phyloP scores from a whole-genome alignment of 306 rosid species.

The Prunus mume region DNA sequence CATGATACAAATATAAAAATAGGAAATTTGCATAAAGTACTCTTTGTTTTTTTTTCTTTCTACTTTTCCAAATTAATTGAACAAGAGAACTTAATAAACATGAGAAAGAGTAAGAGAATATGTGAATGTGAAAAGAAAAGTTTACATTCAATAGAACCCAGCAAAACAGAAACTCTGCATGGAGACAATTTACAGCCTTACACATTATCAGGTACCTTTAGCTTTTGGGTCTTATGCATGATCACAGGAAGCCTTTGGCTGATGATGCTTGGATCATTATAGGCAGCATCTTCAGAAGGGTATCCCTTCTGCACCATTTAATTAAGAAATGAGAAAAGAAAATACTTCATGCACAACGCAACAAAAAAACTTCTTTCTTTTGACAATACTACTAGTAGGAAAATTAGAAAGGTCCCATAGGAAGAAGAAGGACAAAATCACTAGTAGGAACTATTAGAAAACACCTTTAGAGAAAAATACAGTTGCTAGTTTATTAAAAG shows the following conservation, averaged over 20 bases:
- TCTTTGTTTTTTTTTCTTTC: not conserved
- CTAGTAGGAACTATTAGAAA: not conserved
- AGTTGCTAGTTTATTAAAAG: not conserved
- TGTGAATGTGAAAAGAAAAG: conserved; percentile 2
- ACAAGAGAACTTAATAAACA: not conserved
- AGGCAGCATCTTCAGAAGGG: conserved; percentile 75
- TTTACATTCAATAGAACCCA: conserved; percentile 23
- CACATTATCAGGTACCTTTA: conserved; percentile 51
- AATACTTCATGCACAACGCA: not conserved
- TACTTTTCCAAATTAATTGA: not conserved
- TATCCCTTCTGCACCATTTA: conserved; percentile 66
- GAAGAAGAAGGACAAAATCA: not conserved
- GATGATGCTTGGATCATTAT: conserved; percentile 74
- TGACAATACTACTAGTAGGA: not conserved
- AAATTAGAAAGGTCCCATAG: not conserved
- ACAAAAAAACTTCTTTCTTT: not conserved
- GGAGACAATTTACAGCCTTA: conserved; percentile 44
- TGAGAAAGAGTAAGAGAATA: not conserved
- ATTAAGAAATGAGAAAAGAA: conserved; percentile 24
- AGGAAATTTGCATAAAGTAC: not conserved
- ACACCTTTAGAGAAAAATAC: not conserved
- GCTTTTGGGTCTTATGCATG: conserved; percentile 64
- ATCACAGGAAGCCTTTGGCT: conserved; percentile 73
- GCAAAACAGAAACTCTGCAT: conserved; percentile 20
- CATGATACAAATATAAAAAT: not conserved